These are phyloP conservation scores for Brassica incana DNA, from an alignment of 345 rosid species.

Conservation along the genomic window DNA sequence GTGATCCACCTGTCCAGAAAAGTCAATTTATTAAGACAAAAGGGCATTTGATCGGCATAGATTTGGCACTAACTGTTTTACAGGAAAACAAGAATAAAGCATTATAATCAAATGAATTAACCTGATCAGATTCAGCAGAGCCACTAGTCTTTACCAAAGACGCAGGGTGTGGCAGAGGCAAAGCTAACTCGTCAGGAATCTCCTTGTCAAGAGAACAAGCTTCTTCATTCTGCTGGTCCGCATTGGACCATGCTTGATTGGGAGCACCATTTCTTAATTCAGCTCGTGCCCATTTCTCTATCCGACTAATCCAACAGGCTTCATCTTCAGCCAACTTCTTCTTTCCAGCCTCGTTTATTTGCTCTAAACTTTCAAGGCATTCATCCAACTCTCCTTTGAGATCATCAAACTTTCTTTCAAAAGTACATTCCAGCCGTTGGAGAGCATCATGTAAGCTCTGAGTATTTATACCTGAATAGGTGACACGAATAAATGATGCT, in stretches of 20 bases:
- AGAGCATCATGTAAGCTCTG: constrained; percentile 44
- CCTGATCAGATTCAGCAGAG: constrained; percentile 30
- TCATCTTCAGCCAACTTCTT: constrained; percentile 48
- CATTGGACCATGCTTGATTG: neutral
- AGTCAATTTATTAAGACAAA: constrained; percentile 31
- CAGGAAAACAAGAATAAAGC: constrained; percentile 19
- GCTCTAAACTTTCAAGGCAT: constrained; percentile 46
- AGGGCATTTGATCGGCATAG: neutral
- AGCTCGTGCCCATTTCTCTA: constrained; percentile 49
- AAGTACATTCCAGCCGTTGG: constrained; percentile 50
- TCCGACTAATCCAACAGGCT: constrained; percentile 48
- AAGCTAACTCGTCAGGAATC: constrained; percentile 11
- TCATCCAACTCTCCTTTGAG: constrained; percentile 42
- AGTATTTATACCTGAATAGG: constrained; percentile 35
- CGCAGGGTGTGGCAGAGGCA: constrained; percentile 25
- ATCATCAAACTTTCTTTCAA: constrained; percentile 46
- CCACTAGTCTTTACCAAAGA: constrained; percentile 23
- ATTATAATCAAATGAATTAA: constrained; percentile 26
- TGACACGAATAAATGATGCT: constrained; percentile 51
- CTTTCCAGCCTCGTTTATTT: constrained; percentile 43
- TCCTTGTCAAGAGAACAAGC: constrained; percentile 31
- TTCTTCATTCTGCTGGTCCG: constrained; percentile 31
- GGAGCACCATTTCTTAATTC: constrained; percentile 36
- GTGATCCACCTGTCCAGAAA: constrained; percentile 37
- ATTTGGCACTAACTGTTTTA: neutral